Conservation (phyloP, 148 eudicot species). For the Chenopodium suecicum region DNA sequence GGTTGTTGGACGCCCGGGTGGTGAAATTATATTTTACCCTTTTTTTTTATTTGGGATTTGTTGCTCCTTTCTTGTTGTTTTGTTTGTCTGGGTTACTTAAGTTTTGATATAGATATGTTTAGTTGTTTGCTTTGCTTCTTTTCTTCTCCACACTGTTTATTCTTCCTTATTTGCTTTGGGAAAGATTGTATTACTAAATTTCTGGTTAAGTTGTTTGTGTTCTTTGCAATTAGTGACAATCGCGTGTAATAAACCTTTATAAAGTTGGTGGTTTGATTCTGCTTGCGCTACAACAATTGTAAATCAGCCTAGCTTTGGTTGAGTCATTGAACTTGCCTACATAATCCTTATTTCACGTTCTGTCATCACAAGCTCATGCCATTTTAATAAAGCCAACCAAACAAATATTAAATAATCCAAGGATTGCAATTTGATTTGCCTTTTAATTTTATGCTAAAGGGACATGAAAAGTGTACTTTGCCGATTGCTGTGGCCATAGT, state of each 20-base stretch:
- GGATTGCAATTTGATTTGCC: not conserved
- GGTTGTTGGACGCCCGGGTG: no score
- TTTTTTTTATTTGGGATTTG: not conserved
- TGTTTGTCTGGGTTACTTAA: not conserved
- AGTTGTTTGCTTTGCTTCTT: not conserved
- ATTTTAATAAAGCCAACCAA: not conserved
- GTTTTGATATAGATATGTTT: not conserved
- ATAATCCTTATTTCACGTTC: not conserved
- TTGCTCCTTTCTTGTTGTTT: not conserved
- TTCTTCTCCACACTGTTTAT: not conserved
- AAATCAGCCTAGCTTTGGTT: not conserved
- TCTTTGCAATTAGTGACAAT: not conserved
- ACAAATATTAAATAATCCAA: not conserved
- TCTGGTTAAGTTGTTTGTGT: not conserved
- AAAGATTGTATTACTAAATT: not conserved
- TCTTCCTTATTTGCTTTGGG: not conserved
- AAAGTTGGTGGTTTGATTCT: not conserved
- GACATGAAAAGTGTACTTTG: slow-evolving; percentile 28
- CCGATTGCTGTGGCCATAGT: slow-evolving; percentile 67
- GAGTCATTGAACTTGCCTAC: not conserved
- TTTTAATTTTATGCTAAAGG: slow-evolving; percentile 28
- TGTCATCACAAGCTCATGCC: not conserved
- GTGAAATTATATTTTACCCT: no score
- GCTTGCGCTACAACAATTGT: not conserved
- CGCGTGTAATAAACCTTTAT: not conserved